A percentile compares a stretch with the other conserved stretches of the same genome.
These are phyloP conservation scores for Erythrophleum fordii DNA, from an alignment of 306 rosid species.

Conservation along the genomic window DNA sequence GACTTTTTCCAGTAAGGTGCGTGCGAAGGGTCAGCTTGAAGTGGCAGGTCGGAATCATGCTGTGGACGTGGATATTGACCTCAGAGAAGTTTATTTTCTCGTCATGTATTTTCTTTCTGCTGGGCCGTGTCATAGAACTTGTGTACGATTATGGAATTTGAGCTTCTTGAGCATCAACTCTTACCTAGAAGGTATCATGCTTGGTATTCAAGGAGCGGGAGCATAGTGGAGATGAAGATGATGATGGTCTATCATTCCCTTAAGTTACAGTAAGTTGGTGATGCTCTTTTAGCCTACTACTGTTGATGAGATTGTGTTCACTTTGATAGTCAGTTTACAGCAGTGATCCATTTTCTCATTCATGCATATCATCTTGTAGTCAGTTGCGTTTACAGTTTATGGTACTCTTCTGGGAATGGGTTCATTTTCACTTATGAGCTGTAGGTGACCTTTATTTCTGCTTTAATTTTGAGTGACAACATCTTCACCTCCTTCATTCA, in stretches of 20 bases:
- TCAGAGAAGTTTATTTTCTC: constrained; percentile 91
- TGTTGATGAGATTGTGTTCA: constrained; percentile 17
- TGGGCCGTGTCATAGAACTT: constrained; percentile 91
- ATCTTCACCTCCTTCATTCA: neutral
- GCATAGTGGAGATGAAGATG: constrained; percentile 66
- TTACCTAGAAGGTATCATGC: constrained; percentile 98
- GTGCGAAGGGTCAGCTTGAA: constrained; percentile 51
- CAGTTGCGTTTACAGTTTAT: constrained; percentile 25
- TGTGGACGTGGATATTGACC: constrained; percentile 77
- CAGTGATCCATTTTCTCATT: constrained; percentile 17
- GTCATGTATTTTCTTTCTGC: constrained; percentile 95
- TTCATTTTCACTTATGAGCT: constrained; percentile 83
- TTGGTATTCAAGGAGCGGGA: constrained; percentile 91
- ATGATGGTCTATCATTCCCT: constrained; percentile 86
- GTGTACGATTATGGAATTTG: constrained; percentile 76
- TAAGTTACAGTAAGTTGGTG: constrained; percentile 70
- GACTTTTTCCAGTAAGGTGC: constrained; percentile 61
- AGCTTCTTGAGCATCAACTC: constrained; percentile 90
- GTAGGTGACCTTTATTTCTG: constrained; percentile 61
- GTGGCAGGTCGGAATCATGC: constrained; percentile 54
- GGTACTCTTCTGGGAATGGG: constrained; percentile 81
- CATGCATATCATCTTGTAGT: constrained; percentile 24
- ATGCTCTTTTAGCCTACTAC: constrained; percentile 15
- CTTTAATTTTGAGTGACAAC: neutral
- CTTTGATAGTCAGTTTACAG: constrained; percentile 22